Percentiles rank a stretch among this genome's conserved stretches.
Evolutionary conservation across 495 filamentous ascomycete genomes (phyloP).

Genomic region (Trichocladium uniseriatum): DNA sequence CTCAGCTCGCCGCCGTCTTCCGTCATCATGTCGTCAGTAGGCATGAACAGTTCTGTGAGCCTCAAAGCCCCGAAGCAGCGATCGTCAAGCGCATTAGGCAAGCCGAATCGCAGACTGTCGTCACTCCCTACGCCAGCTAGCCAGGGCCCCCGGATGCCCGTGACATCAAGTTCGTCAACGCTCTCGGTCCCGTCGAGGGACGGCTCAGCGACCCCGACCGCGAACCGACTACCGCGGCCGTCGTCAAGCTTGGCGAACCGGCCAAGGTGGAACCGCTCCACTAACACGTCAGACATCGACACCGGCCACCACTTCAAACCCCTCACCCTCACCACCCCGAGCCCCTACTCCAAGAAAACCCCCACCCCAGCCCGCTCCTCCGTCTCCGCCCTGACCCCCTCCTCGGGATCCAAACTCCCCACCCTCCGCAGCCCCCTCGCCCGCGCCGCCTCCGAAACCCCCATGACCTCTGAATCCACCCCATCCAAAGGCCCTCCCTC

Average conservation of each 20-base stretch:
- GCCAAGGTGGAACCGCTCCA: constrained; percentile 72
- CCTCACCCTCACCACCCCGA: constrained; percentile 51
- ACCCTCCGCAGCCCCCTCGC: constrained; percentile 37
- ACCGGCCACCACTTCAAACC: constrained; percentile 64
- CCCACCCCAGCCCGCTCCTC: constrained; percentile 28
- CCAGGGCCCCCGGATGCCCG: constrained; percentile 20
- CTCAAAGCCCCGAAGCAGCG: constrained; percentile 35
- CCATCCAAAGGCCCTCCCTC: constrained; percentile 29
- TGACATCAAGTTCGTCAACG: constrained; percentile 30
- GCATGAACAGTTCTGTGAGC: constrained; percentile 36
- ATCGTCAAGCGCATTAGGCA: constrained; percentile 29
- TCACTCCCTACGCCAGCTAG: constrained; percentile 21
- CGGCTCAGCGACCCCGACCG: constrained; percentile 48
- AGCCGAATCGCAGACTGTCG: constrained; percentile 31
- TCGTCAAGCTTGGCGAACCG: constrained; percentile 44
- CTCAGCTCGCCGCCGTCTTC: constrained; percentile 88
- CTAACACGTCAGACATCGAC: constrained; percentile 58
- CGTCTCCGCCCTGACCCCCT: constrained; percentile 29
- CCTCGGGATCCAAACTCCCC: constrained; percentile 37
- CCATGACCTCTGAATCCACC: constrained; percentile 30
- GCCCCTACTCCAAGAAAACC: constrained; percentile 47
- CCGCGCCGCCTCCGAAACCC: constrained; percentile 33
- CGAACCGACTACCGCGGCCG: constrained; percentile 40
- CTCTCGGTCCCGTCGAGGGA: constrained; percentile 37
- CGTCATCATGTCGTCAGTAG: constrained; percentile 56